These are phyloP conservation scores for Prinsepia uniflora DNA, from an alignment of 306 rosid genomes.

Conservation along the genomic window DNA sequence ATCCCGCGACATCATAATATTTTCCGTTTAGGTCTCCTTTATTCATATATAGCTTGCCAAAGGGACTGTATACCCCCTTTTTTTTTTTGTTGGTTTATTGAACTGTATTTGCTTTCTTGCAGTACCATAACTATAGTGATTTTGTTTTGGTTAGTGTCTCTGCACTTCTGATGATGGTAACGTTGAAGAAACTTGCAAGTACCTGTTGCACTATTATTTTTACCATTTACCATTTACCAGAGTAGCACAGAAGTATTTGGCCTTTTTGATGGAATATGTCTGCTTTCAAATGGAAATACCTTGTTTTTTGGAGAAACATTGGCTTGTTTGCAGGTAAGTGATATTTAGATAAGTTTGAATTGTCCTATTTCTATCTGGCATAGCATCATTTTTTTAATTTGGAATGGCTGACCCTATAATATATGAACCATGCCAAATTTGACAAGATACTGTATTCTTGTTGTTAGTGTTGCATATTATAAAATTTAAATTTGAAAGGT, in stretches of 20 bases:
- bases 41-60: not conserved
- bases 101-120: not conserved
- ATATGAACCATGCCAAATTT: too few species aligned
- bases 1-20: not conserved
- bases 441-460: too few species aligned
- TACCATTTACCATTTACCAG: slow-evolving; percentile 85
- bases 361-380: not conserved
- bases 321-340: slow-evolving; percentile 88
- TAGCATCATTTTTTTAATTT: not conserved
- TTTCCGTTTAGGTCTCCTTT: not conserved
- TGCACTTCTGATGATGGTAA: slow-evolving; percentile 96
- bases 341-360: not conserved
- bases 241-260: slow-evolving; percentile 99
- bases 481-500: slow-evolving; percentile 65
- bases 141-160: slow-evolving; percentile 2
- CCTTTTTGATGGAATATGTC: slow-evolving; percentile 76
- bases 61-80: not conserved
- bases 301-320: slow-evolving; percentile 96
- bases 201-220: slow-evolving; percentile 82
- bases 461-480: slow-evolving; percentile 6
- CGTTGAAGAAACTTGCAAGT: slow-evolving; percentile 95
- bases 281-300: slow-evolving; percentile 55
- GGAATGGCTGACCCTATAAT: not conserved
- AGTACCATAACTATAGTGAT: slow-evolving; percentile 10
- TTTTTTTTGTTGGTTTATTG: not conserved